These are phyloP conservation scores for Schwanniomyces occidentalis DNA, from an alignment of 805 yeast species.

Conservation along the genomic window DNA sequence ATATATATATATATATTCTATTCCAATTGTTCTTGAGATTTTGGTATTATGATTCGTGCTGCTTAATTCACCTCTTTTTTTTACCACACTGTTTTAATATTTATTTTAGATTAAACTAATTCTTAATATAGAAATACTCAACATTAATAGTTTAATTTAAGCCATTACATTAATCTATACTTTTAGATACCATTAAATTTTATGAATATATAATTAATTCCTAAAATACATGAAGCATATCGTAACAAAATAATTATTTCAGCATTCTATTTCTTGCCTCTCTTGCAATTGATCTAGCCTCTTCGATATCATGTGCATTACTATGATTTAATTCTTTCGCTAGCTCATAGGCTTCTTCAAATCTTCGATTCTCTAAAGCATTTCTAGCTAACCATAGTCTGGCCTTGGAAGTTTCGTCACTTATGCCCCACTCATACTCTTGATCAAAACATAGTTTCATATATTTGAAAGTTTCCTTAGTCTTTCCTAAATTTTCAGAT, in stretches of 20 bases:
- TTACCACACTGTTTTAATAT: too few relatives aligned
- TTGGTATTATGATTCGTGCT: too few relatives aligned
- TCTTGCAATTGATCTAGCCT: slow-evolving; percentile 79
- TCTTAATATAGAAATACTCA: too few relatives aligned
- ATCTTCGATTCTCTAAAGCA: slow-evolving; percentile 58
- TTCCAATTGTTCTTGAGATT: too few relatives aligned
- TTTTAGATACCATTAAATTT: too few relatives aligned
- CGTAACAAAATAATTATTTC: slow-evolving; percentile 9
- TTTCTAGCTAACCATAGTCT: slow-evolving; percentile 81
- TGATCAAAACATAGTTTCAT: slow-evolving; percentile 71
- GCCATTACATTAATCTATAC: too few relatives aligned
- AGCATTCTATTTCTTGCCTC: slow-evolving; percentile 64
- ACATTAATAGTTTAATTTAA: too few relatives aligned
- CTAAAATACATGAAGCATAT: too few relatives aligned
- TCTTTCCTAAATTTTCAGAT: slow-evolving; percentile 56
- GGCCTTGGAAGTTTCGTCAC: slow-evolving; percentile 77
- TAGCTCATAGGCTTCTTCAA: slow-evolving; percentile 66
- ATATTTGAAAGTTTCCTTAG: slow-evolving; percentile 53
- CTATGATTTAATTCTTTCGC: slow-evolving; percentile 70
- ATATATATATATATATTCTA: too few relatives aligned
- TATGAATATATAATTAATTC: too few relatives aligned
- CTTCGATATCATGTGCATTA: slow-evolving; percentile 84
- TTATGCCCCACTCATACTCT: slow-evolving; percentile 62
- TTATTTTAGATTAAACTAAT: too few relatives aligned
- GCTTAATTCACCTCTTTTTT: too few relatives aligned